Evolutionary conservation across 768 basidiomycete genomes (phyloP).

Genomic region (Holtermanniella nyarrowii): DNA sequence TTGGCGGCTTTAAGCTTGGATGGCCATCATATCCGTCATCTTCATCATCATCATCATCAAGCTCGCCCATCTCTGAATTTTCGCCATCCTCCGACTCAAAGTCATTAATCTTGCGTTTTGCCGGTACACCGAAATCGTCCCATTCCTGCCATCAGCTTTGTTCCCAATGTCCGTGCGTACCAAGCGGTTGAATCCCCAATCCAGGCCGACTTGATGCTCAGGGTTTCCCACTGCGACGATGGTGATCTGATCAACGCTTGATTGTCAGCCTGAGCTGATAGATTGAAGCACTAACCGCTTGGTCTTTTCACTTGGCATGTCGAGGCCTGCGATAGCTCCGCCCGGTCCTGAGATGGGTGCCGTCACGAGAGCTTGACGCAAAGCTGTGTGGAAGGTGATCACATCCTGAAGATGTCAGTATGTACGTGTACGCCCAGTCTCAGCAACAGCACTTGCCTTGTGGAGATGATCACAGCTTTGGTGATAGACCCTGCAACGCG

Average conservation of each 20-base stretch:
- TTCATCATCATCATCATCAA: not conserved
- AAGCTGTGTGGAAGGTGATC: constrained; percentile 59
- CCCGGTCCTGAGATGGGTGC: constrained; percentile 44
- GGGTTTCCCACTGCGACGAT: constrained; percentile 12
- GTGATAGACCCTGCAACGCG: constrained; percentile 23
- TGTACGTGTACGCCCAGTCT: constrained; percentile 4
- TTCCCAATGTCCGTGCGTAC: too few species aligned
- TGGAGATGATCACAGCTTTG: constrained; percentile 25
- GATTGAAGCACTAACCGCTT: constrained; percentile 14
- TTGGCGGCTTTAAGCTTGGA: not conserved
- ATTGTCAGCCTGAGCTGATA: not conserved
- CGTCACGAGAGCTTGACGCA: constrained; percentile 66
- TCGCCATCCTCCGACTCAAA: not conserved
- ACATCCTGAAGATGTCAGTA: constrained; percentile 80
- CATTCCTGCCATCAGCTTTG: not conserved
- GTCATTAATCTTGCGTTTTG: not conserved
- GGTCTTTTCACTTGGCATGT: constrained; percentile 47
- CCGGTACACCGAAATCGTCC: not conserved
- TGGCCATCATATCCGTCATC: not conserved
- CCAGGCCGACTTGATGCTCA: constrained; percentile 10
- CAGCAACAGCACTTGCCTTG: constrained; percentile 1
- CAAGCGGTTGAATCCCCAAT: constrained; percentile 12
- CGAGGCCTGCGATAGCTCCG: constrained; percentile 45
- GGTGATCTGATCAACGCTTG: constrained; percentile 28
- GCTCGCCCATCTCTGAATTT: not conserved